A percentile compares a stretch with the other conserved stretches of the same genome.
phyloP scores from a whole-genome alignment of 139 green algal genomes.

The Diplosphaera chodatii region DNA sequence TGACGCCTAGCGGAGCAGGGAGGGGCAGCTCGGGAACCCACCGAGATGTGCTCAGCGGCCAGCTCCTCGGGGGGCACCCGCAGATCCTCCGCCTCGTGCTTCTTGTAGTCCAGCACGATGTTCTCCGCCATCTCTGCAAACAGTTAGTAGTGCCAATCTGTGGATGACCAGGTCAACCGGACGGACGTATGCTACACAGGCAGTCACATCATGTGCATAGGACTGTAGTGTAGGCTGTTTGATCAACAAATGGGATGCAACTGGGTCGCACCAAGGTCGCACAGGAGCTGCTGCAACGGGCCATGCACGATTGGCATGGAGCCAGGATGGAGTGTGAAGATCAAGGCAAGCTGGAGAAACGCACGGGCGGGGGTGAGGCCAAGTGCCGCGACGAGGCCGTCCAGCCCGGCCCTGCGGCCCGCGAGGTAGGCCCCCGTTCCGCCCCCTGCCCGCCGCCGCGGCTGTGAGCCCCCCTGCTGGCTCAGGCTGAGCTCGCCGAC shows the following conservation, averaged over 20 bases:
- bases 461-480: constrained; percentile 1
- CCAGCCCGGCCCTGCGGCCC: constrained; percentile 22
- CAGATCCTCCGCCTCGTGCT: constrained; percentile 24
- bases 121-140: constrained; percentile 60
- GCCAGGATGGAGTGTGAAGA: too few relatives aligned
- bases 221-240: too few relatives aligned
- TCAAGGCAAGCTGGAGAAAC: too few relatives aligned
- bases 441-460: constrained; percentile 9
- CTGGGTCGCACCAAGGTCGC: too few relatives aligned
- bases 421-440: not conserved
- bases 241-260: too few relatives aligned
- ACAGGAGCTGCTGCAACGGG: too few relatives aligned
- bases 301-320: too few relatives aligned
- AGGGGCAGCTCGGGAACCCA: not conserved
- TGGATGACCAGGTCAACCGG: too few relatives aligned
- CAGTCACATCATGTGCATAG: too few relatives aligned
- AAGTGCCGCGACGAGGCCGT: constrained; percentile 8
- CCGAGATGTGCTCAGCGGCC: constrained; percentile 15
- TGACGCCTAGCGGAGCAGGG: too few relatives aligned
- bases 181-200: too few relatives aligned
- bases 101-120: constrained; percentile 41
- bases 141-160: too few relatives aligned
- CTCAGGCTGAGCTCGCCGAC: not conserved
- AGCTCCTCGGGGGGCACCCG: constrained; percentile 25
- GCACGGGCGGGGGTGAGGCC: constrained; percentile 11